Evolutionary conservation across 2,329 filamentous ascomycete genomes (phyloP).

Genomic region (Fusarium ramigenum): DNA sequence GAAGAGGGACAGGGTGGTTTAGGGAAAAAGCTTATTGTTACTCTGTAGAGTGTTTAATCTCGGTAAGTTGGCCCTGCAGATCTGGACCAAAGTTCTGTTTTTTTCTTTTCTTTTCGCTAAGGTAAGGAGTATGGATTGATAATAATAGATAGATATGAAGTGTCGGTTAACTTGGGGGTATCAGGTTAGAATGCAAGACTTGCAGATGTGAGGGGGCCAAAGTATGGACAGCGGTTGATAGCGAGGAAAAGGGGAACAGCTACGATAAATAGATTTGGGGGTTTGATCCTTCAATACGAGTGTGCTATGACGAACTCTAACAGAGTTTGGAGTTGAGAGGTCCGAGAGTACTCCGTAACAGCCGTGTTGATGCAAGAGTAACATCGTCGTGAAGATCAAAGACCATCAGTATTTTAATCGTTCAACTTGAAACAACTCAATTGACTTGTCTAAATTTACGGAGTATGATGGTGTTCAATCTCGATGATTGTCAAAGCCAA

Average conservation of each 20-base stretch:
- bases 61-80: neutral
- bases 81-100: neutral
- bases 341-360: neutral
- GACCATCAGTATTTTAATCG: neutral
- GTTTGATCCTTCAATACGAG: neutral
- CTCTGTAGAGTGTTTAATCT: neutral
- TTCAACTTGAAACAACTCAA: neutral
- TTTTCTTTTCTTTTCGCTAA: neutral
- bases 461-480: neutral
- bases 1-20: neutral
- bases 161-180: neutral
- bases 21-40: neutral
- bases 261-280: neutral
- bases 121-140: neutral
- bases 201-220: neutral
- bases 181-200: neutral
- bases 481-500: neutral
- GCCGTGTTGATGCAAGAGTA: neutral
- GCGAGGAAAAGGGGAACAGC: neutral
- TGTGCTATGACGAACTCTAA: neutral
- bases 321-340: neutral
- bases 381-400: neutral
- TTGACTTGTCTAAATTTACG: rapidly evolving
- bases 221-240: neutral
- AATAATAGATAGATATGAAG: neutral